Conservation (phyloP, 768 basidiomycete genomes). For the Suillus fuscotomentosus region DNA sequence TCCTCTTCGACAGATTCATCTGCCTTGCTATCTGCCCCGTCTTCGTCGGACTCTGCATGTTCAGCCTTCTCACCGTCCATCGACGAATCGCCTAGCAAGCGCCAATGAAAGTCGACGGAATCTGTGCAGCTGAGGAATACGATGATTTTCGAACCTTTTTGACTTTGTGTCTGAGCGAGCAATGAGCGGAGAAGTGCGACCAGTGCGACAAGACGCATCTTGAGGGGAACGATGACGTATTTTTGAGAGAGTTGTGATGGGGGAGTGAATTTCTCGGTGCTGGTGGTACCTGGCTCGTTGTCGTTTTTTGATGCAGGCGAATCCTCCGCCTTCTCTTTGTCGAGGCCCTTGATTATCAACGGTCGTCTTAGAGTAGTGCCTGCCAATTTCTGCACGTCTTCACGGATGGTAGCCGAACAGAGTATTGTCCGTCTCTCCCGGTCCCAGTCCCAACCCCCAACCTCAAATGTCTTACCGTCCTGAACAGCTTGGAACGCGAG, state of each 20-base stretch:
- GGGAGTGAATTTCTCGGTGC: conserved; percentile 74
- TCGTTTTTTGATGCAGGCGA: conserved; percentile 18
- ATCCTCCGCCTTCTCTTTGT: conserved; percentile 36
- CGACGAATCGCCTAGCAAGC: conserved; percentile 64
- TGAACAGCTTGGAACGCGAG: conserved; percentile 66
- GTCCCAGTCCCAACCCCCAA: conserved; percentile 86
- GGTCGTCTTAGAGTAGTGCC: conserved; percentile 79
- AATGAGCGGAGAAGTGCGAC: conserved; percentile 82
- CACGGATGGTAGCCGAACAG: conserved; percentile 95
- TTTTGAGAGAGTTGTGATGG: conserved; percentile 93
- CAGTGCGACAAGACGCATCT: conserved; percentile 90
- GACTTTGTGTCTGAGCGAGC: conserved; percentile 57
- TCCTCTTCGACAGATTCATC: conserved; percentile 25
- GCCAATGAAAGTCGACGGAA: conserved; percentile 97
- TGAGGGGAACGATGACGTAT: conserved; percentile 86
- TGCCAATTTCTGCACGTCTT: conserved; percentile 92
- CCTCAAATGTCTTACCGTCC: conserved; percentile 67
- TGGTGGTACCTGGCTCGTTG: conserved; percentile 19
- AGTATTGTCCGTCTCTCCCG: conserved; percentile 79
- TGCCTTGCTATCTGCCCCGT: conserved; percentile 20
- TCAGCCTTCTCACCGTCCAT: conserved; percentile 51
- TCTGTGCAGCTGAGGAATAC: conserved; percentile 97
- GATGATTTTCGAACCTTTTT: conserved; percentile 70
- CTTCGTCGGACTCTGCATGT: conserved; percentile 20
- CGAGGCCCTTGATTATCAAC: conserved; percentile 77